These are phyloP conservation scores for Parascedosporium putredinis DNA, from an alignment of 2,329 filamentous ascomycete genomes.

Conservation along the genomic window DNA sequence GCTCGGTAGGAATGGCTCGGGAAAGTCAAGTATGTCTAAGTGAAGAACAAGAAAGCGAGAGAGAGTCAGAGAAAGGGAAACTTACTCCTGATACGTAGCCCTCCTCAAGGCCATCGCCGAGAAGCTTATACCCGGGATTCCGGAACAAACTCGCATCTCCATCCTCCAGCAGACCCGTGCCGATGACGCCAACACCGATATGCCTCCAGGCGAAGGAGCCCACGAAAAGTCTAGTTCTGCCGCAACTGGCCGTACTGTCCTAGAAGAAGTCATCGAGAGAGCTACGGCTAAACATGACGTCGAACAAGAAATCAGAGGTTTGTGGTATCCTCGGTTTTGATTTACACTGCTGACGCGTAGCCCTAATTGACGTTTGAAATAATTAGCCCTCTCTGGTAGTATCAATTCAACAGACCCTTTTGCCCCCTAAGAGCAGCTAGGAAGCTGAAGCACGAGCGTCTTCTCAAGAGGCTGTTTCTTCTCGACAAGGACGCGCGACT, in stretches of 20 bases:
- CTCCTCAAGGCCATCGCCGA: slow-evolving; percentile 66
- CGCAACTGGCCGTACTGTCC: slow-evolving; percentile 29
- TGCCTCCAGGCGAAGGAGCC: slow-evolving; percentile 12
- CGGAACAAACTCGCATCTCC: slow-evolving; percentile 52
- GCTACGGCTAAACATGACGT: slow-evolving; percentile 46
- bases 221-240: slow-evolving; percentile 10
- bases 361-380: too few relatives aligned
- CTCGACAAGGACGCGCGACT: slow-evolving; percentile 64
- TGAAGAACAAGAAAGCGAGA: background rate
- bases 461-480: slow-evolving; percentile 54
- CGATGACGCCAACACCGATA: slow-evolving; percentile 15
- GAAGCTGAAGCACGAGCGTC: slow-evolving; percentile 48
- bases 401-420: slow-evolving; percentile 47
- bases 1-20: slow-evolving; percentile 70
- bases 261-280: slow-evolving; percentile 58
- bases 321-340: slow-evolving; percentile 13
- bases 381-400: slow-evolving; percentile 41
- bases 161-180: slow-evolving; percentile 57
- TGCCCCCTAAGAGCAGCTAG: slow-evolving; percentile 52
- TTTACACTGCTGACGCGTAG: too few relatives aligned
- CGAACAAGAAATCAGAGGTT: slow-evolving; percentile 51
- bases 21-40: slow-evolving; percentile 60
- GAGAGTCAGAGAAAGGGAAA: background rate
- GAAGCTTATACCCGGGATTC: slow-evolving; percentile 68
- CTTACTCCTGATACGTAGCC: slow-evolving; percentile 31